Evolutionary conservation across 495 filamentous ascomycete genomes (phyloP).

Genomic region (Entonaema liquescens): DNA sequence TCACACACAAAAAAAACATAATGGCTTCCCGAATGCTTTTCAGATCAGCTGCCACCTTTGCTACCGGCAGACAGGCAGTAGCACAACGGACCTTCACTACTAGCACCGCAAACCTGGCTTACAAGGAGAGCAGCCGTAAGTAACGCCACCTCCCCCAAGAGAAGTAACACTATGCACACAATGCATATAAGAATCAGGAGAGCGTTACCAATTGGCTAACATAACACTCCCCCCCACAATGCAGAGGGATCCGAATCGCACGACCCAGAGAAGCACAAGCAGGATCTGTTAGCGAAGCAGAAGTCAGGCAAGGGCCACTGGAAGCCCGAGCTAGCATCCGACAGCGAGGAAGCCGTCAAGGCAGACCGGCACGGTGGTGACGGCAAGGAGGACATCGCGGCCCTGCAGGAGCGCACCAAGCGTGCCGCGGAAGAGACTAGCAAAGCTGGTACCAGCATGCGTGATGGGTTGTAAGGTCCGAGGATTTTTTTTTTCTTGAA

Average conservation of each 20-base stretch:
- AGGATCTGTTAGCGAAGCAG: conserved; percentile 71
- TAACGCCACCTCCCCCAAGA: background rate
- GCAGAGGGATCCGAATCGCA: conserved; percentile 42
- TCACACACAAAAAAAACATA: conserved; percentile 1
- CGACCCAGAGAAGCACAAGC: conserved; percentile 74
- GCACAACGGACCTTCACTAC: conserved; percentile 38
- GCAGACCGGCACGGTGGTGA: conserved; percentile 51
- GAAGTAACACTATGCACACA: too few species aligned
- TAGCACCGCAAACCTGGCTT: conserved; percentile 34
- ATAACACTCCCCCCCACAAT: background rate
- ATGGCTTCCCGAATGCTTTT: conserved; percentile 39
- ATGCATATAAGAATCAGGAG: background rate
- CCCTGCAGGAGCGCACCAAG: conserved; percentile 63
- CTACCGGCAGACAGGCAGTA: conserved; percentile 31
- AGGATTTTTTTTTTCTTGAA: background rate
- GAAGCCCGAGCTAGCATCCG: conserved; percentile 80
- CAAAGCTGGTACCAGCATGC: conserved; percentile 58
- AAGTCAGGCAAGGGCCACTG: conserved; percentile 81
- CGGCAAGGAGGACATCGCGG: conserved; percentile 46
- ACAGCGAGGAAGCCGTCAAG: conserved; percentile 81
- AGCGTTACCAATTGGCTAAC: conserved; percentile 10
- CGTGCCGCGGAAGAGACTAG: conserved; percentile 55
- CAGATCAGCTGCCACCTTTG: conserved; percentile 30
- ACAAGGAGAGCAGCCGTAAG: conserved; percentile 46
- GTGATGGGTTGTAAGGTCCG: conserved; percentile 50